Evolutionary conservation across 768 basidiomycete genomes (phyloP).

Genomic region (Lactifluus pinguis): DNA sequence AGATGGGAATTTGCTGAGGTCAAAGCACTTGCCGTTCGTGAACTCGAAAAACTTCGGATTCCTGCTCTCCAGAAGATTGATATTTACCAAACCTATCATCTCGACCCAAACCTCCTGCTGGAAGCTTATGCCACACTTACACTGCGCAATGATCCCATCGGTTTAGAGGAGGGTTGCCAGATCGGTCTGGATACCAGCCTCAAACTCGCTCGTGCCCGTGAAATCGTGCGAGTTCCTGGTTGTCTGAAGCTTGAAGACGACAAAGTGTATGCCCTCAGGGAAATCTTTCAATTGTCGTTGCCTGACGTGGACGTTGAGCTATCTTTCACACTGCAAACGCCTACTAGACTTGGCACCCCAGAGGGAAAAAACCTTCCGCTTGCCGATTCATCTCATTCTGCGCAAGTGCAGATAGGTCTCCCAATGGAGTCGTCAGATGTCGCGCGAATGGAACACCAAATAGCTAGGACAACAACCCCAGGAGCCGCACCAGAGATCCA

Average conservation of each 20-base stretch:
- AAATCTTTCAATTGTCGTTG: constrained; percentile 10
- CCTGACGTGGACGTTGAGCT: not conserved
- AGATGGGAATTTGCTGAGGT: constrained; percentile 49
- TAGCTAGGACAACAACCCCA: not conserved
- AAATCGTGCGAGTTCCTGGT: constrained; percentile 23
- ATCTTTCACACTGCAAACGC: constrained; percentile 4
- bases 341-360: constrained; percentile 9
- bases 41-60: constrained; percentile 39
- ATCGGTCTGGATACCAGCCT: constrained; percentile 52
- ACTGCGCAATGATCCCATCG: constrained; percentile 39
- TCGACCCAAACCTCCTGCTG: constrained; percentile 42
- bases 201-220: constrained; percentile 44
- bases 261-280: constrained; percentile 13
- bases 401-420: not conserved
- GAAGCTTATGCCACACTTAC: constrained; percentile 46
- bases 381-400: constrained; percentile 16
- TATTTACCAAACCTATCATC: constrained; percentile 43
- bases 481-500: constrained; percentile 1
- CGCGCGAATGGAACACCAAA: constrained; percentile 5
- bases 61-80: constrained; percentile 44
- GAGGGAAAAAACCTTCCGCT: constrained; percentile 5
- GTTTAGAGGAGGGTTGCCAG: constrained; percentile 44
- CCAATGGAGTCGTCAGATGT: constrained; percentile 10
- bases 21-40: constrained; percentile 41
- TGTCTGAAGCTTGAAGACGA: not conserved